phyloP scores from a whole-genome alignment of 306 rosid species.

The Cucurbita argyrosperma region DNA sequence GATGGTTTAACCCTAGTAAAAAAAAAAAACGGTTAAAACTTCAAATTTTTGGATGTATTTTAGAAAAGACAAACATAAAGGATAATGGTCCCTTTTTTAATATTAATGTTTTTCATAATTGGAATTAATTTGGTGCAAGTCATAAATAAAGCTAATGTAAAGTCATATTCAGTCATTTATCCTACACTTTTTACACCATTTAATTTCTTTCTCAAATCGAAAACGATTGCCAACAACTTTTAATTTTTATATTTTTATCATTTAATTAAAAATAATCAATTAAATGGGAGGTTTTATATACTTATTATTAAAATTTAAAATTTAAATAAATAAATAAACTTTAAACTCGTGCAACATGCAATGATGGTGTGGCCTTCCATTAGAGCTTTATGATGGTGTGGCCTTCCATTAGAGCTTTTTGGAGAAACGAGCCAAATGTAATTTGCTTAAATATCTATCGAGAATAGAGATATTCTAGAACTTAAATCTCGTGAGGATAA shows the following conservation, averaged over 20 bases:
- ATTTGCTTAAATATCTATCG: no score
- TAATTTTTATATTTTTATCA: background rate
- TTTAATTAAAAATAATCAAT: no score
- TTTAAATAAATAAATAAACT: background rate
- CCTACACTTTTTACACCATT: background rate
- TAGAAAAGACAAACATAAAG: background rate
- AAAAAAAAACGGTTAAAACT: no score
- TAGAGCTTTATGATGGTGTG: slow-evolving; percentile 1
- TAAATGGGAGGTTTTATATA: background rate
- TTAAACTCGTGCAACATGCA: slow-evolving; percentile 6
- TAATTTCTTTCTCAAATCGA: background rate
- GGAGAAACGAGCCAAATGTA: background rate
- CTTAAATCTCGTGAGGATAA: no score
- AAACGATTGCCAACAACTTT: background rate
- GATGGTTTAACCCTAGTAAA: background rate
- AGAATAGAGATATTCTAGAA: no score
- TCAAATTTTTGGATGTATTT: background rate
- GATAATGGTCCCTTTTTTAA: background rate
- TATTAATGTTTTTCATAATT: background rate
- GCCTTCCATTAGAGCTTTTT: background rate
- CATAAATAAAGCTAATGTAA: background rate
- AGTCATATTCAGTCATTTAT: background rate
- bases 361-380: slow-evolving; percentile 1
- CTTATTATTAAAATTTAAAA: background rate
- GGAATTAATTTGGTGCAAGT: slow-evolving; percentile 1